Evolutionary conservation across 805 yeast species (phyloP).

Genomic region (Saccharomycopsis sp.): DNA sequence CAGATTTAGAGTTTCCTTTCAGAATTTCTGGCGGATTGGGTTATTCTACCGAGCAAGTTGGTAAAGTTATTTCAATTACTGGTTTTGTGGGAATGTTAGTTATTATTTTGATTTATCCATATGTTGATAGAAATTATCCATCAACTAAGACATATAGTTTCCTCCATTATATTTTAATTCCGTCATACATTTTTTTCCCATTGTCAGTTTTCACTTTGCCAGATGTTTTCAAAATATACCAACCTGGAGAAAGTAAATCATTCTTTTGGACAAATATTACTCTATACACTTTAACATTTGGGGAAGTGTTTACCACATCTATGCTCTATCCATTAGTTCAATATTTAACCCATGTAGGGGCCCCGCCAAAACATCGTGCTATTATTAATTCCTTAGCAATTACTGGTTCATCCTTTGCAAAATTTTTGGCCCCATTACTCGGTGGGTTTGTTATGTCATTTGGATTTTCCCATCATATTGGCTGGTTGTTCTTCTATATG

Average conservation of each 20-base stretch:
- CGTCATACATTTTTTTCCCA: slow-evolving; percentile 37
- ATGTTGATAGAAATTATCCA: slow-evolving; percentile 36
- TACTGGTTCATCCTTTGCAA: slow-evolving; percentile 41
- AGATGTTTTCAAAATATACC: slow-evolving; percentile 23
- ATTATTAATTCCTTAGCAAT: slow-evolving; percentile 49
- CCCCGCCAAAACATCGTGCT: slow-evolving; percentile 45
- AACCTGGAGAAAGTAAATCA: slow-evolving; percentile 6
- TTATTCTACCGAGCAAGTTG: slow-evolving; percentile 35
- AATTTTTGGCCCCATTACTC: slow-evolving; percentile 44
- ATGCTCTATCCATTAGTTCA: slow-evolving; percentile 43
- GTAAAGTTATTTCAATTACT: slow-evolving; percentile 38
- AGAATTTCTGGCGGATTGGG: slow-evolving; percentile 43
- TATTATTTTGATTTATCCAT: slow-evolving; percentile 41
- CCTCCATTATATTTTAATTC: slow-evolving; percentile 32
- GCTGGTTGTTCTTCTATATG: slow-evolving; percentile 26
- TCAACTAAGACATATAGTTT: slow-evolving; percentile 35
- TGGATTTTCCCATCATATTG: slow-evolving; percentile 24
- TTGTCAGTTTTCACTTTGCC: slow-evolving; percentile 34
- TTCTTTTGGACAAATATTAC: background rate
- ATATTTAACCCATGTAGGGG: slow-evolving; percentile 43
- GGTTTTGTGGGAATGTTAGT: slow-evolving; percentile 44
- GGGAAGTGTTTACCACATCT: slow-evolving; percentile 32
- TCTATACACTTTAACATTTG: slow-evolving; percentile 25
- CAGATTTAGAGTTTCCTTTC: slow-evolving; percentile 36
- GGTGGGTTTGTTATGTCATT: slow-evolving; percentile 41